These are phyloP conservation scores for Nemania serpens DNA, from an alignment of 2,329 filamentous ascomycete species.

Conservation along the genomic window DNA sequence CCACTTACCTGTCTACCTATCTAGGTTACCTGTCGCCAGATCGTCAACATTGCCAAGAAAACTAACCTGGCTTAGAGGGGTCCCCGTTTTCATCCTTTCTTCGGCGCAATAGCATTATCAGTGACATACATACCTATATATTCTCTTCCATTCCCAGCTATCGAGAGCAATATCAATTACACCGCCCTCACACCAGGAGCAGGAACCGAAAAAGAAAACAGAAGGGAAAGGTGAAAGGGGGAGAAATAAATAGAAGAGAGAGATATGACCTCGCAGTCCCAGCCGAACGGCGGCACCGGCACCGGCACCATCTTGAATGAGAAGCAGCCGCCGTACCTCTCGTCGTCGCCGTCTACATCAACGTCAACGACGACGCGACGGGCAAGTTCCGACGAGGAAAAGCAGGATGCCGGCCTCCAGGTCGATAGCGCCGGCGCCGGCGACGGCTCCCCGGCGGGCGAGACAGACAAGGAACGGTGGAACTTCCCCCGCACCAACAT, in stretches of 20 bases:
- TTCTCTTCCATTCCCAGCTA: too few relatives aligned
- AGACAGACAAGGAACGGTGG: conserved; percentile 49
- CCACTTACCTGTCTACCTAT: too few relatives aligned
- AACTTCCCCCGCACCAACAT: conserved; percentile 55
- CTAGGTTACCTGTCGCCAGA: too few relatives aligned
- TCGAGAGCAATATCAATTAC: too few relatives aligned
- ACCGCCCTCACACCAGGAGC: too few relatives aligned
- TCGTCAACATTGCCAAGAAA: too few relatives aligned
- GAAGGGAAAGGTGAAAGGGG: neutral
- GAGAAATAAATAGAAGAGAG: neutral
- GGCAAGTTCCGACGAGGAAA: conserved; percentile 24
- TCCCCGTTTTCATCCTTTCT: too few relatives aligned
- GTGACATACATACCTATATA: too few relatives aligned
- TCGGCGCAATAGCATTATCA: too few relatives aligned
- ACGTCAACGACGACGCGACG: conserved; percentile 1
- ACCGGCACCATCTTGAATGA: conserved; percentile 24
- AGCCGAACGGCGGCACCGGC: conserved; percentile 12
- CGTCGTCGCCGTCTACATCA: conserved; percentile 6
- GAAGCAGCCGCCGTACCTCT: conserved; percentile 11
- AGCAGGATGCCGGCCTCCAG: conserved; percentile 23
- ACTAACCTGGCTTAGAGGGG: too few relatives aligned
- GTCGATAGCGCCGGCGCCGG: conserved; percentile 26
- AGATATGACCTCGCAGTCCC: conserved; percentile 21
- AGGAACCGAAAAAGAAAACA: too few relatives aligned
- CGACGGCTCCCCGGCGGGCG: conserved; percentile 9